Evolutionary conservation across 2,329 filamentous ascomycete species (phyloP).

Genomic region (Eutypa lata): DNA sequence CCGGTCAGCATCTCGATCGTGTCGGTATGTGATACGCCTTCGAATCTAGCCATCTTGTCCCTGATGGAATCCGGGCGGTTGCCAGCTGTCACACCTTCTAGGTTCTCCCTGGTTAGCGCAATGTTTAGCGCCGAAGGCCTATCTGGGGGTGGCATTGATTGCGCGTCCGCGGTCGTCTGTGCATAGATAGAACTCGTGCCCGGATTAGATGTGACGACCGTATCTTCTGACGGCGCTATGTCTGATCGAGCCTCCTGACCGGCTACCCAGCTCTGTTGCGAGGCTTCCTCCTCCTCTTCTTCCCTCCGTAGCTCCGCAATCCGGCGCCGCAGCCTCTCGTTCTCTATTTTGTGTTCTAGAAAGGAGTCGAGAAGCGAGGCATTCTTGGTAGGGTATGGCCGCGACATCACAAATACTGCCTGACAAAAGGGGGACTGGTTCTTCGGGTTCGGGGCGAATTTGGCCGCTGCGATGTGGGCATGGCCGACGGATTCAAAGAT

Average conservation of each 20-base stretch:
- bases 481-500: conserved; percentile 94
- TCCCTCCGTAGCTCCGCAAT: conserved; percentile 84
- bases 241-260: conserved; percentile 57
- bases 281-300: conserved; percentile 76
- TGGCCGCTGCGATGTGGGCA: conserved; percentile 75
- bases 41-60: conserved; percentile 82
- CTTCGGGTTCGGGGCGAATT: conserved; percentile 58
- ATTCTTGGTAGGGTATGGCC: conserved; percentile 87
- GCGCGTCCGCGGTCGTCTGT: conserved; percentile 36
- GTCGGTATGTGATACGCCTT: conserved; percentile 73
- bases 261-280: conserved; percentile 58
- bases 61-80: conserved; percentile 71
- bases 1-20: conserved; percentile 93
- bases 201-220: conserved; percentile 32
- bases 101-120: conserved; percentile 73
- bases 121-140: conserved; percentile 60
- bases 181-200: conserved; percentile 21
- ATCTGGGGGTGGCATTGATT: conserved; percentile 63
- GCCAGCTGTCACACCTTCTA: conserved; percentile 67
- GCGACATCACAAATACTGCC: conserved; percentile 90
- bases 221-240: conserved; percentile 49
- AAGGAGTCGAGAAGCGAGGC: conserved; percentile 85
- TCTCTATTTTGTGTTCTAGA: conserved; percentile 94
- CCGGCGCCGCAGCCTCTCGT: conserved; percentile 78
- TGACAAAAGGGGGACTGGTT: conserved; percentile 72